Percentiles rank a stretch among this genome's conserved stretches.
phyloP scores from a whole-genome alignment of 2,329 filamentous ascomycete species.

The Laburnicola sp. region DNA sequence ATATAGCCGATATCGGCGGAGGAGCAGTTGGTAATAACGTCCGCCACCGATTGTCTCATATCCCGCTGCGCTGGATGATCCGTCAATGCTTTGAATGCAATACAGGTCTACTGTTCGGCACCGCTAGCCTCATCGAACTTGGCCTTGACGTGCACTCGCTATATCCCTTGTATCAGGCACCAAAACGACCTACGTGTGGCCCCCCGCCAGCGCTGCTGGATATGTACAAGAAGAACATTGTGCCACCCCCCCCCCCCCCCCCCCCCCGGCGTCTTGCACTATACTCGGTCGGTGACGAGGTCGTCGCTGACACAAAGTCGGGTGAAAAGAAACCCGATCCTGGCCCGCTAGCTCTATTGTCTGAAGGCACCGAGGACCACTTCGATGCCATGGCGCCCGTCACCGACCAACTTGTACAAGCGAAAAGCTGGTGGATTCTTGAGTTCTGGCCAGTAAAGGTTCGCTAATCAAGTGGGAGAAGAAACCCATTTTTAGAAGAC shows the following conservation, averaged over 20 bases:
- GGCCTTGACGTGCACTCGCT: constrained; percentile 50
- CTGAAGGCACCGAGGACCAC: constrained; percentile 50
- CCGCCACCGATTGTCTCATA: constrained; percentile 50
- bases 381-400: constrained; percentile 49
- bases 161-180: constrained; percentile 45
- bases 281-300: constrained; percentile 4
- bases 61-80: constrained; percentile 55
- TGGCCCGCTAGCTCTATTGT: constrained; percentile 29
- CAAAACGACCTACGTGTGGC: constrained; percentile 34
- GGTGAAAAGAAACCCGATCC: constrained; percentile 4
- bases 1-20: constrained; percentile 45
- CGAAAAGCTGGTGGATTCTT: constrained; percentile 50
- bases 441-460: constrained; percentile 52
- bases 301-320: neutral
- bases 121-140: constrained; percentile 45
- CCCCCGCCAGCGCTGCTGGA: constrained; percentile 45
- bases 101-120: constrained; percentile 51
- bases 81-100: constrained; percentile 53
- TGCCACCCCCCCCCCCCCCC: constrained; percentile 42
- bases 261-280: constrained; percentile 36
- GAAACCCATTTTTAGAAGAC: constrained; percentile 9
- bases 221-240: constrained; percentile 36
- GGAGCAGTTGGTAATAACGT: constrained; percentile 48
- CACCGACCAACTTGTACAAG: constrained; percentile 47
- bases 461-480: constrained; percentile 44